Evolutionary conservation across 176 grass and related monocot genomes (phyloP).

Genomic region (Avena insularis): DNA sequence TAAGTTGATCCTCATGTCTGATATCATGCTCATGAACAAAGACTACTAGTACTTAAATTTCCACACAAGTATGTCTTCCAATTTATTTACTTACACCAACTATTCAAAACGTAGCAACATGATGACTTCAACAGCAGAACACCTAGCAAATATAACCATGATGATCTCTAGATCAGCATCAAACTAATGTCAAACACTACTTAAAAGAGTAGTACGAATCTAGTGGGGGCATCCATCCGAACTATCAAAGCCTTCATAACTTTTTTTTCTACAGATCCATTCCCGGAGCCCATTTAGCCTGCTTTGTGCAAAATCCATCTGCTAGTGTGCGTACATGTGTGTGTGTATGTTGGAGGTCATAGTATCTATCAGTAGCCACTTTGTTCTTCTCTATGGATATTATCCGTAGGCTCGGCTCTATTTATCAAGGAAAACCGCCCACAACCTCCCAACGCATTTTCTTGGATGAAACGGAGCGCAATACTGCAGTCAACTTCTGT

Average conservation of each 20-base stretch:
- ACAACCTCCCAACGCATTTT: too few species aligned
- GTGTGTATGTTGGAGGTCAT: neutral
- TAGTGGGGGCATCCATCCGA: neutral
- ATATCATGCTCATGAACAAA: neutral
- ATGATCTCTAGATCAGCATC: too few species aligned
- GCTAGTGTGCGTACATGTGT: neutral
- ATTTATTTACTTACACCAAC: neutral
- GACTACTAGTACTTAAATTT: too few species aligned
- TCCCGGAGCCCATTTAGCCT: slow-evolving; percentile 33
- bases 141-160: too few species aligned
- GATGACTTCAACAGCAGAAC: neutral
- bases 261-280: slow-evolving; percentile 37
- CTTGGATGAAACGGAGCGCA: too few species aligned
- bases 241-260: slow-evolving; percentile 44
- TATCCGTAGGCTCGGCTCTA: too few species aligned
- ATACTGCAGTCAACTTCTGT: too few species aligned
- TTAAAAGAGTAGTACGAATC: neutral
- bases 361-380: too few species aligned
- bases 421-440: too few species aligned
- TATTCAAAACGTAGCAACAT: neutral
- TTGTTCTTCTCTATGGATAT: too few species aligned
- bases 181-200: neutral
- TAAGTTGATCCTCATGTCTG: neutral
- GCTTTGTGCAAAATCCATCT: neutral
- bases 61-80: neutral